Conservation (phyloP, 2,329 filamentous ascomycete species). For the Akanthomyces uredinophilus region DNA sequence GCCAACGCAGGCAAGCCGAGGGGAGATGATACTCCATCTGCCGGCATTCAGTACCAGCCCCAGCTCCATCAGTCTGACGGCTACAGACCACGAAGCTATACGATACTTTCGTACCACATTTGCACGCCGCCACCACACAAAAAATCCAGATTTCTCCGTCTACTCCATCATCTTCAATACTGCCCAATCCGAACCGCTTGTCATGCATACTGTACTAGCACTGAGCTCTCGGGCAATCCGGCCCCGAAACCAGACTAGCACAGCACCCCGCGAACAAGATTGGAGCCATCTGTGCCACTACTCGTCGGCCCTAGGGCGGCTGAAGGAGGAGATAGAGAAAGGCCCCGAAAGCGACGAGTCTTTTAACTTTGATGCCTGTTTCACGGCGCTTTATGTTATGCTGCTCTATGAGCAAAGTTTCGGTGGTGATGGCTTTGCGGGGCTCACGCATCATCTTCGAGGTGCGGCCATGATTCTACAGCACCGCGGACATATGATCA, state of each 20-base stretch:
- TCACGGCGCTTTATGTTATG: constrained; percentile 31
- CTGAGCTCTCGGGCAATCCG: constrained; percentile 28
- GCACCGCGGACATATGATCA: constrained; percentile 19
- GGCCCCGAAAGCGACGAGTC: constrained; percentile 14
- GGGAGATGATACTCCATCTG: not conserved
- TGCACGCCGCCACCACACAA: constrained; percentile 31
- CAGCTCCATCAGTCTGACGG: constrained; percentile 23
- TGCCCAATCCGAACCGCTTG: constrained; percentile 28
- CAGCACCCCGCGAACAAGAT: not conserved
- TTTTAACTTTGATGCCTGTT: constrained; percentile 27
- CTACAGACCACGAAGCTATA: constrained; percentile 30
- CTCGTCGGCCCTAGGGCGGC: constrained; percentile 25
- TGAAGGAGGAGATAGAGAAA: constrained; percentile 26
- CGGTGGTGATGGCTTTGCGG: constrained; percentile 27
- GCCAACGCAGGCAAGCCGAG: not conserved
- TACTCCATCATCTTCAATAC: constrained; percentile 32
- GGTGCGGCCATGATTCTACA: constrained; percentile 28
- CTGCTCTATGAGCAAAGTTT: constrained; percentile 33
- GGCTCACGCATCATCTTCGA: constrained; percentile 27
- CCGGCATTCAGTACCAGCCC: constrained; percentile 17
- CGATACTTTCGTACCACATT: constrained; percentile 32
- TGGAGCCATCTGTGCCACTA: constrained; percentile 26
- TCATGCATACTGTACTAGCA: constrained; percentile 33
- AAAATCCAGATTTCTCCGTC: constrained; percentile 31
- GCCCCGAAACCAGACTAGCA: constrained; percentile 19